Evolutionary conservation across 2,329 filamentous ascomycete genomes (phyloP).

Genomic region (Fusarium napiforme): DNA sequence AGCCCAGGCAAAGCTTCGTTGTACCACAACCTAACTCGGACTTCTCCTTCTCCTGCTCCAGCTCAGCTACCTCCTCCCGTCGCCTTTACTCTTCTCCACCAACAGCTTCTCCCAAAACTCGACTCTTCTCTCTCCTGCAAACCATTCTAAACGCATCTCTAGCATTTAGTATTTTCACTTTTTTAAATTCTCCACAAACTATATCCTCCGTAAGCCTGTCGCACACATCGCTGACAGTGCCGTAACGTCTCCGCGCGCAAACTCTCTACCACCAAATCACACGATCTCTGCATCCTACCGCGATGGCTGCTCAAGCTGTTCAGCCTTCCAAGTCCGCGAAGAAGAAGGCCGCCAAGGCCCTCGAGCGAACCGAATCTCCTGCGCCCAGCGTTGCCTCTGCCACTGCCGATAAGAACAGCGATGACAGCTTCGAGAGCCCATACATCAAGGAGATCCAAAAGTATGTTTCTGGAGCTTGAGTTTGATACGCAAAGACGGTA

Average conservation of each 20-base stretch:
- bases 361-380: constrained; percentile 65
- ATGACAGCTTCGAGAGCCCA: constrained; percentile 74
- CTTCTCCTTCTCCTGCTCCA: constrained; percentile 24
- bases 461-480: constrained; percentile 61
- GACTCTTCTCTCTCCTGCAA: constrained; percentile 6
- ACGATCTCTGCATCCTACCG: constrained; percentile 15
- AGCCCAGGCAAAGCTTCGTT: constrained; percentile 25
- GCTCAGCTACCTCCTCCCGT: neutral
- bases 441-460: constrained; percentile 92
- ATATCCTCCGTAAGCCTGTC: constrained; percentile 29
- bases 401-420: constrained; percentile 62
- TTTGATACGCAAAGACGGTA: neutral
- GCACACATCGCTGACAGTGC: constrained; percentile 29
- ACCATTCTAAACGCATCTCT: constrained; percentile 10
- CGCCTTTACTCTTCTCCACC: constrained; percentile 18
- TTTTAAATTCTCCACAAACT: constrained; percentile 1
- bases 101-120: constrained; percentile 13
- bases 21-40: constrained; percentile 24
- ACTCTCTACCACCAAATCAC: constrained; percentile 28
- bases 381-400: constrained; percentile 60
- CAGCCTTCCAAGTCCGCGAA: constrained; percentile 74
- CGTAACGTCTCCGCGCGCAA: constrained; percentile 40
- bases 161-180: constrained; percentile 9
- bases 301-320: constrained; percentile 72
- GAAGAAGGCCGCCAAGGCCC: constrained; percentile 70